Conservation (phyloP, 495 filamentous ascomycete genomes). For the Penicillium canariense region DNA sequence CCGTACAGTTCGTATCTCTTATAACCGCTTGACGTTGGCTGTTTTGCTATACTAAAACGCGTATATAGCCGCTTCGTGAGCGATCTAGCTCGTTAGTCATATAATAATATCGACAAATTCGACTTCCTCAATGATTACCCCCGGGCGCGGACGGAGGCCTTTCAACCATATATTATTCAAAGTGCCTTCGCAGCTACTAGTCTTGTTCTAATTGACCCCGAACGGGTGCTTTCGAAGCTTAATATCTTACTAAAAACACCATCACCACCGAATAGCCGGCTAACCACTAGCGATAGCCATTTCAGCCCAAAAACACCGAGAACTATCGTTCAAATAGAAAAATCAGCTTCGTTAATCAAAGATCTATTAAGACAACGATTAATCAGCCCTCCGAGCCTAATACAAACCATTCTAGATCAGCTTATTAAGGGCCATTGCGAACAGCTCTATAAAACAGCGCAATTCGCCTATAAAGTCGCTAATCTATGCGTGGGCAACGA, state of each 20-base stretch:
- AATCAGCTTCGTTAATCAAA: constrained; percentile 8
- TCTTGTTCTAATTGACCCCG: too few relatives aligned
- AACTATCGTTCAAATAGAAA: constrained; percentile 8
- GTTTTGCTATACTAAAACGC: too few relatives aligned
- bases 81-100: too few relatives aligned
- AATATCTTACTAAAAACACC: constrained; percentile 15
- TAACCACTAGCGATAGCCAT: too few relatives aligned
- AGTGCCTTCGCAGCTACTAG: too few relatives aligned
- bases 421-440: constrained; percentile 3
- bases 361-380: constrained; percentile 1
- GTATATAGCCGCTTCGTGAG: too few relatives aligned
- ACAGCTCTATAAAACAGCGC: neutral
- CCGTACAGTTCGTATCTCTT: too few relatives aligned
- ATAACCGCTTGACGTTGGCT: too few relatives aligned
- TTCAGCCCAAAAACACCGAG: constrained; percentile 11
- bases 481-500: constrained; percentile 11
- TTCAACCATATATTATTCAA: too few relatives aligned
- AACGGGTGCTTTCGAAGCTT: constrained; percentile 14
- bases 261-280: constrained; percentile 8
- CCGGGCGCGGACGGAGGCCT: too few relatives aligned
- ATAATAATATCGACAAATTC: too few relatives aligned
- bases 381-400: constrained; percentile 5
- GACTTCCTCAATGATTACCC: too few relatives aligned
- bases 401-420: constrained; percentile 7
- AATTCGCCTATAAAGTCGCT: neutral